Conservation (phyloP, 768 basidiomycete genomes). For the Naganishia antarctica region DNA sequence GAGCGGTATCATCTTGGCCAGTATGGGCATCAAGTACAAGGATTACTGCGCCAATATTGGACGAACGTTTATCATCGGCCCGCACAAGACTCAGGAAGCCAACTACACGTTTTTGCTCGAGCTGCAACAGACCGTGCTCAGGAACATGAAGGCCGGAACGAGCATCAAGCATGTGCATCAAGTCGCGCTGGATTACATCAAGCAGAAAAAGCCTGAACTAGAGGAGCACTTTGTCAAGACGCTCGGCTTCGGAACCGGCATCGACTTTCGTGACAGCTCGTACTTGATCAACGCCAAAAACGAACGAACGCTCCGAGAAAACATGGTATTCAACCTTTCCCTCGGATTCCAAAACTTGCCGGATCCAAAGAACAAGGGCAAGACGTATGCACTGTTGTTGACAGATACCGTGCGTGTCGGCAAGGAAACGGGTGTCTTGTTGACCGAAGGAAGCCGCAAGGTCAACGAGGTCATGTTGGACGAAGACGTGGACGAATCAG, state of each 20-base stretch:
- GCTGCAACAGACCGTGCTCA: conserved; percentile 69
- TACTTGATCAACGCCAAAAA: conserved; percentile 82
- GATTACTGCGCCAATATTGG: conserved; percentile 89
- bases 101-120: conserved; percentile 74
- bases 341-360: conserved; percentile 79
- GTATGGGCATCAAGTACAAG: conserved; percentile 85
- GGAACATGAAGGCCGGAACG: conserved; percentile 72
- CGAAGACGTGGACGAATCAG: conserved; percentile 49
- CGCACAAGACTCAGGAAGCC: conserved; percentile 87
- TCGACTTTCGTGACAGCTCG: conserved; percentile 86
- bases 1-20: conserved; percentile 81
- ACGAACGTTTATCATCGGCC: conserved; percentile 91
- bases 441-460: conserved; percentile 79
- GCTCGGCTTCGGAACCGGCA: conserved; percentile 84
- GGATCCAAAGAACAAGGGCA: conserved; percentile 61
- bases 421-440: conserved; percentile 55
- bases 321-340: conserved; percentile 79
- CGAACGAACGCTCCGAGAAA: conserved; percentile 61
- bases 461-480: conserved; percentile 69
- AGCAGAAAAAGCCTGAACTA: conserved; percentile 72
- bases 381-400: conserved; percentile 83
- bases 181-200: conserved; percentile 64
- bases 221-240: conserved; percentile 82
- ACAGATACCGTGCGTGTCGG: conserved; percentile 82
- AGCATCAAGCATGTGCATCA: conserved; percentile 75